Percentiles rank a stretch among this genome's conserved stretches.
These are phyloP conservation scores for Cytospora piceae DNA, from an alignment of 2,329 filamentous ascomycete genomes.

Conservation along the genomic window DNA sequence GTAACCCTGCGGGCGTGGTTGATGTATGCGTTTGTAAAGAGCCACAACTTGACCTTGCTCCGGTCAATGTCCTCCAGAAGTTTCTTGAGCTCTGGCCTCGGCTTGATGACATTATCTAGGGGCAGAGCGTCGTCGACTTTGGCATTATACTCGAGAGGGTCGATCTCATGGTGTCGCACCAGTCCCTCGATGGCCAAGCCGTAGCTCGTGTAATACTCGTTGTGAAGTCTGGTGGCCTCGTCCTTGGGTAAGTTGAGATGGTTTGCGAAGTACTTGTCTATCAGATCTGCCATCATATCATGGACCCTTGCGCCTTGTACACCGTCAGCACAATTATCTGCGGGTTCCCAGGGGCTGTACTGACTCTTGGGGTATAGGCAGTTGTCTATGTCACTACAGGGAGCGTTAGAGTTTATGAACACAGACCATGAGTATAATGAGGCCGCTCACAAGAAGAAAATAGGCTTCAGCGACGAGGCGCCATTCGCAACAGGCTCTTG, in stretches of 20 bases:
- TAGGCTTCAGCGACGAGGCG: constrained; percentile 35
- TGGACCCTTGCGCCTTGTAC: constrained; percentile 73
- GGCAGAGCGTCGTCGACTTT: constrained; percentile 95
- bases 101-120: constrained; percentile 80
- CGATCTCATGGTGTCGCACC: constrained; percentile 91
- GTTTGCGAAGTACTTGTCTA: constrained; percentile 64
- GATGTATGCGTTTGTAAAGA: constrained; percentile 95
- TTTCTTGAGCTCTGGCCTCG: constrained; percentile 72
- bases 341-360: constrained; percentile 33
- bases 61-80: constrained; percentile 83
- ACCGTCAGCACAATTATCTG: constrained; percentile 30
- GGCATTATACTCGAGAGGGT: constrained; percentile 90
- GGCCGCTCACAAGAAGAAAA: constrained; percentile 50
- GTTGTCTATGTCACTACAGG: constrained; percentile 96
- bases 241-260: constrained; percentile 75
- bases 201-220: constrained; percentile 93
- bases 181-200: constrained; percentile 96
- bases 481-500: constrained; percentile 12
- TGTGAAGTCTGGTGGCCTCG: constrained; percentile 84
- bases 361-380: constrained; percentile 89
- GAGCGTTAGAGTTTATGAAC: constrained; percentile 37
- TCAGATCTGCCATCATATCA: constrained; percentile 84
- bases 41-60: constrained; percentile 84
- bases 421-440: neutral
- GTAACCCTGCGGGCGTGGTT: constrained; percentile 86